Evolutionary conservation across 192 early-diverging fungal species (phyloP).

Genomic region (Linderina pennispora): DNA sequence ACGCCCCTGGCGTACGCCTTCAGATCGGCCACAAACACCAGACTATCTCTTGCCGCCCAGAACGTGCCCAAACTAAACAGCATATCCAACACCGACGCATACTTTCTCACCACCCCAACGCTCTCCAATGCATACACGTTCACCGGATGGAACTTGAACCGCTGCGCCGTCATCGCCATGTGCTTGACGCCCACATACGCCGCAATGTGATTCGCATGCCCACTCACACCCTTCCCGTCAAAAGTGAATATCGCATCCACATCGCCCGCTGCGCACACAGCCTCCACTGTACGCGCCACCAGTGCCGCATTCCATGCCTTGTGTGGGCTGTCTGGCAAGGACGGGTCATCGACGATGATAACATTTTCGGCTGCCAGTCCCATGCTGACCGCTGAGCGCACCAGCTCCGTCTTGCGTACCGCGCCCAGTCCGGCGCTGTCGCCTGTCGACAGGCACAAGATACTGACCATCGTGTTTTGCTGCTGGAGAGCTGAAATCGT

Average conservation of each 20-base stretch:
- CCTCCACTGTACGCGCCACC: constrained; percentile 56
- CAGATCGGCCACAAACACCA: constrained; percentile 59
- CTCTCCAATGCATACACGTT: constrained; percentile 51
- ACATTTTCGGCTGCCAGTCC: constrained; percentile 46
- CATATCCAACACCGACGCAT: constrained; percentile 49
- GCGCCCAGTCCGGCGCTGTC: constrained; percentile 40
- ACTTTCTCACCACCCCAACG: constrained; percentile 55
- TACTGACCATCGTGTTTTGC: constrained; percentile 53
- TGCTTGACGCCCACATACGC: constrained; percentile 64
- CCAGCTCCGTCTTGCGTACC: constrained; percentile 42
- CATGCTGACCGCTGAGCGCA: constrained; percentile 26
- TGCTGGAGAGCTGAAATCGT: constrained; percentile 55
- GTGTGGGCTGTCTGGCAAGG: constrained; percentile 63
- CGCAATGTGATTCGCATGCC: constrained; percentile 85
- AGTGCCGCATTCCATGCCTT: constrained; percentile 55
- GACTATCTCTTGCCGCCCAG: constrained; percentile 8
- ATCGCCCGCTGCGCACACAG: constrained; percentile 50
- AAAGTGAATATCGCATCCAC: constrained; percentile 78
- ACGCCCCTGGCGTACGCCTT: constrained; percentile 49
- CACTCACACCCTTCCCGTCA: constrained; percentile 82
- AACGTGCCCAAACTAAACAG: constrained; percentile 27
- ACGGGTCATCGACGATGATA: constrained; percentile 40
- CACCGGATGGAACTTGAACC: constrained; percentile 45
- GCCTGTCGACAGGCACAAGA: constrained; percentile 86
- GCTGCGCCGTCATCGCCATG: constrained; percentile 47